phyloP scores from a whole-genome alignment of 106 monocot genomes.

The Apostasia shenzhenica region DNA sequence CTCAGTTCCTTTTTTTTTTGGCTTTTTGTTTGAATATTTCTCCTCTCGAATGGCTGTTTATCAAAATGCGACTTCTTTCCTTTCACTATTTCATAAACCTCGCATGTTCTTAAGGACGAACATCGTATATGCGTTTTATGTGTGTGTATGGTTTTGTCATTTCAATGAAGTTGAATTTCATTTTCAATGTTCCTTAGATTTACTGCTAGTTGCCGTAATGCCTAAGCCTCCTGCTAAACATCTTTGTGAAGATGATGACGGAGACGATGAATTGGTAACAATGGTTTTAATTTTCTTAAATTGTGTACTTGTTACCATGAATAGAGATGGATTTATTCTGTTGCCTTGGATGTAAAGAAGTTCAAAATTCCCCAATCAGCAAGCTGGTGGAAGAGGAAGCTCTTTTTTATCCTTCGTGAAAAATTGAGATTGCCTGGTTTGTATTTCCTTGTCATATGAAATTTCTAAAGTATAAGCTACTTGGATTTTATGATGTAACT shows the following conservation, averaged over 20 bases:
- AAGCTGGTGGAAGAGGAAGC: slow-evolving; percentile 56
- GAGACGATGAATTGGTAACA: slow-evolving; percentile 75
- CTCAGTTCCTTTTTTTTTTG: no score
- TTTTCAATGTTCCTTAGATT: slow-evolving; percentile 31
- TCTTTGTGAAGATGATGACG: slow-evolving; percentile 59
- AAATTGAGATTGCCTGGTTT: slow-evolving; percentile 88
- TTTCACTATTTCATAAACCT: background rate
- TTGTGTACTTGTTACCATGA: background rate
- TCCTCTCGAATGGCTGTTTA: background rate
- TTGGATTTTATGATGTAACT: slow-evolving; percentile 13
- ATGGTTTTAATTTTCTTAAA: background rate
- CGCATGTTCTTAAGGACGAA: background rate
- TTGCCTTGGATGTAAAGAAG: slow-evolving; percentile 36
- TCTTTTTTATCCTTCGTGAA: slow-evolving; percentile 67
- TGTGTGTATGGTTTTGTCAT: background rate
- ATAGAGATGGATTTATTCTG: background rate
- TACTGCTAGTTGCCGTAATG: slow-evolving; percentile 69
- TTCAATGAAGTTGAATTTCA: background rate
- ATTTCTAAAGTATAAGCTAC: background rate
- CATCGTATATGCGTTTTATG: background rate
- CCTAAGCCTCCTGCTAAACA: slow-evolving; percentile 88
- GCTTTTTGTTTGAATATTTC: background rate
- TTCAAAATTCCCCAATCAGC: slow-evolving; percentile 75
- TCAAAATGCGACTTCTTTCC: background rate
- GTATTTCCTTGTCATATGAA: background rate